These are phyloP conservation scores for Rhizopogon vulgaris DNA, from an alignment of 768 basidiomycete species.

Conservation along the genomic window DNA sequence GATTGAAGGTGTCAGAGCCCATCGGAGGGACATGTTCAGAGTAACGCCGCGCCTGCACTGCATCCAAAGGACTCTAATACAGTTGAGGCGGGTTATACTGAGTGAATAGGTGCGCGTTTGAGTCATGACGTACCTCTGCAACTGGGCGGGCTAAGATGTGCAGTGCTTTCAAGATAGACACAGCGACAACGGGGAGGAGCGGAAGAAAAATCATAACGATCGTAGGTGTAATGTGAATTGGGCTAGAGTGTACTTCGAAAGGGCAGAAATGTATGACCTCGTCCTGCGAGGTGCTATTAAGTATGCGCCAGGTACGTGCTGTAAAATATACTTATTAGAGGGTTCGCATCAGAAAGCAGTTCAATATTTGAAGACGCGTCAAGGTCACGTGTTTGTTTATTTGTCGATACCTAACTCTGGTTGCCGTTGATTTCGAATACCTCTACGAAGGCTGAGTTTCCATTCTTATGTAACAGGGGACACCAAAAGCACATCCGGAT, in stretches of 20 bases:
- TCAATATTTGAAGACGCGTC: background rate
- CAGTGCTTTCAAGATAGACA: background rate
- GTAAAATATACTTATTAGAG: background rate
- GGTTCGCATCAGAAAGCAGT: background rate
- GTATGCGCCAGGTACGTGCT: background rate
- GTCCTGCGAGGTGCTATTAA: background rate
- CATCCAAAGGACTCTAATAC: background rate
- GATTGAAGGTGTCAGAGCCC: slow-evolving; percentile 6
- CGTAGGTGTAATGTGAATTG: background rate
- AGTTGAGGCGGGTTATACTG: background rate
- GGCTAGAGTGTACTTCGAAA: background rate
- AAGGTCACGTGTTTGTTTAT: background rate
- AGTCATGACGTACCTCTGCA: background rate
- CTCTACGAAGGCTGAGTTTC: too few species aligned
- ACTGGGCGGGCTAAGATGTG: background rate
- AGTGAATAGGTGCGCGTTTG: background rate
- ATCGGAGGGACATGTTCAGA: slow-evolving; percentile 1
- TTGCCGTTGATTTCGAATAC: too few species aligned
- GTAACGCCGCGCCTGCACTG: background rate
- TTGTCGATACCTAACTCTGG: too few species aligned
- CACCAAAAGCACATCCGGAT: too few species aligned
- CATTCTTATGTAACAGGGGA: too few species aligned
- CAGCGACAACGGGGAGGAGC: background rate
- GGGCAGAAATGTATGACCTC: background rate
- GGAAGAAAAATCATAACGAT: background rate